Evolutionary conservation across 805 yeast species (phyloP).

Genomic region (Torulaspora indica): DNA sequence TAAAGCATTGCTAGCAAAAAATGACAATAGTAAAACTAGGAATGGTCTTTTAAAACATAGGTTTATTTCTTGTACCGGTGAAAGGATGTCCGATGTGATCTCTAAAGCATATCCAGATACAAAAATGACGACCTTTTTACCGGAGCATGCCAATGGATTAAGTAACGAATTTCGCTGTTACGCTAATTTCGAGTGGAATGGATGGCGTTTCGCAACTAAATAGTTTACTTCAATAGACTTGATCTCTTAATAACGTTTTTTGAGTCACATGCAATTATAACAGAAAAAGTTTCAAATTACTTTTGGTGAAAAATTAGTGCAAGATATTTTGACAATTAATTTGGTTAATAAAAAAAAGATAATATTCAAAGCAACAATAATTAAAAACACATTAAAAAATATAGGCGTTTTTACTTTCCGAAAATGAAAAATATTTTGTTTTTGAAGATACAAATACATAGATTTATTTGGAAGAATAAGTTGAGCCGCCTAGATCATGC

Average conservation of each 20-base stretch:
- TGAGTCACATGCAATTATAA: no score
- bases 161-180: conserved; percentile 87
- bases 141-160: conserved; percentile 79
- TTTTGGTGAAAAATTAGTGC: no score
- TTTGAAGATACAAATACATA: no score
- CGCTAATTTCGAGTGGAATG: conserved; percentile 64
- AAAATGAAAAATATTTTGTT: neutral
- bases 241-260: no score
- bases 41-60: conserved; percentile 43
- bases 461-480: no score
- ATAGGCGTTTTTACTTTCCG: neutral
- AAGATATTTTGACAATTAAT: no score
- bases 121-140: conserved; percentile 59
- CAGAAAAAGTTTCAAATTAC: no score
- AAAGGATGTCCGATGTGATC: conserved; percentile 71
- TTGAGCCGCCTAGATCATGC: no score
- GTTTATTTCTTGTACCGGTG: conserved; percentile 81
- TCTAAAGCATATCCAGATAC: conserved; percentile 59
- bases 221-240: neutral
- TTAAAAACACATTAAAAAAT: neutral
- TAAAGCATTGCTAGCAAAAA: conserved; percentile 46
- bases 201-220: conserved; percentile 51
- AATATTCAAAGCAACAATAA: neutral
- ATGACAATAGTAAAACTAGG: conserved; percentile 38
- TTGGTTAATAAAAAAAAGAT: no score